phyloP scores from a whole-genome alignment of 1,139 yeast genomes.

The Blastobotrys niveus region DNA sequence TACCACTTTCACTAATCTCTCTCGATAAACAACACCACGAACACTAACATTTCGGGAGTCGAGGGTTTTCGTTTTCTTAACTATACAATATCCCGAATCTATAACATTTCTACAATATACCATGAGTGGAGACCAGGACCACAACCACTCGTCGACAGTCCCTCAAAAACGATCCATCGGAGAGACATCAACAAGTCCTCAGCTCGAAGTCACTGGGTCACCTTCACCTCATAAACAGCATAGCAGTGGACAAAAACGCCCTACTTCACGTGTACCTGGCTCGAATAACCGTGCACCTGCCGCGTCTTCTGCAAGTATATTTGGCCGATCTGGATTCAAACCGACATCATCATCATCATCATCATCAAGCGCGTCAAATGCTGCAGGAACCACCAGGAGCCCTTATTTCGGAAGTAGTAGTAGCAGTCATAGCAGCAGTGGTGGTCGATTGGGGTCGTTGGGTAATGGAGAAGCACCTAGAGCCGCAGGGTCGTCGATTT shows the following conservation, averaged over 20 bases:
- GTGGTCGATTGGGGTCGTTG: slow-evolving; percentile 1
- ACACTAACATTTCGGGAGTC: no score
- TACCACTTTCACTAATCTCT: no score
- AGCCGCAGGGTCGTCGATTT: slow-evolving; percentile 1
- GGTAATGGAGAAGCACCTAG: background rate
- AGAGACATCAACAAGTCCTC: slow-evolving; percentile 3
- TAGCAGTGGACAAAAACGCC: slow-evolving; percentile 11
- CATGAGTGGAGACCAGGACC: no score
- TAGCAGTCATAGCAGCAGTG: background rate
- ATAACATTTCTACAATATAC: no score
- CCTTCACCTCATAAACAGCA: slow-evolving; percentile 5
- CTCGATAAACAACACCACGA: no score
- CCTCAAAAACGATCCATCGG: slow-evolving; percentile 1
- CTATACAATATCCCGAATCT: no score
- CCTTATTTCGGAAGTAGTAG: slow-evolving; percentile 1
- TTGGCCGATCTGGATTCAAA: background rate
- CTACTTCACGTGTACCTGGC: slow-evolving; percentile 6
- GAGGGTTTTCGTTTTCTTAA: no score
- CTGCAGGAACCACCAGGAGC: background rate
- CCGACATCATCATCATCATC: background rate
- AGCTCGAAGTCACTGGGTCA: slow-evolving; percentile 10
- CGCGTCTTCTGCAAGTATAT: background rate
- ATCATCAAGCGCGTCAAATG: background rate
- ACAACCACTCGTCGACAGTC: background rate
- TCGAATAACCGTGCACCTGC: background rate